A percentile compares a stretch with the other conserved stretches of the same genome.
Conservation (phyloP, 495 filamentous ascomycete species). For the Chaetomium cochliodes region DNA sequence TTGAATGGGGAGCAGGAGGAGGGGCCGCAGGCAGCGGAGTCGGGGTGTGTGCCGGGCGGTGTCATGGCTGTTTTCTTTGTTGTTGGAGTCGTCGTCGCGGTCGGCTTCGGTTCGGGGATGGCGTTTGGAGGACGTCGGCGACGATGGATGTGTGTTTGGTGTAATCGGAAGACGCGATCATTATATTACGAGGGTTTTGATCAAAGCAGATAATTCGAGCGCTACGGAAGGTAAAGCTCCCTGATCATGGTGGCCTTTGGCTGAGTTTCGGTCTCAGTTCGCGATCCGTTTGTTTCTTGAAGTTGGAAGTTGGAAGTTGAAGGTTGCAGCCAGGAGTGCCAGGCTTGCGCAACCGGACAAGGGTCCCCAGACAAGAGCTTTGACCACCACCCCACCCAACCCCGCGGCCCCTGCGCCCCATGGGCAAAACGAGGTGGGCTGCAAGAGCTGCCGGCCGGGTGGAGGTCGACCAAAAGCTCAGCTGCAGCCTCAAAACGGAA, state of each 20-base stretch:
- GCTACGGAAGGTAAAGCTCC: background rate
- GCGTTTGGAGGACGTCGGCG: background rate
- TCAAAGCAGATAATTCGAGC: background rate
- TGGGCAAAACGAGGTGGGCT: no score
- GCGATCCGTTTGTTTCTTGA: background rate
- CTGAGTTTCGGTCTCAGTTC: background rate
- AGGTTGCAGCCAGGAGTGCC: background rate
- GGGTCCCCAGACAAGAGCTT: background rate
- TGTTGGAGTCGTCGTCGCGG: background rate
- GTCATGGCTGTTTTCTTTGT: slow-evolving; percentile 12
- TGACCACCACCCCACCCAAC: background rate
- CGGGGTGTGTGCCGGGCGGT: background rate
- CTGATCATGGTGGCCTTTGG: slow-evolving; percentile 5
- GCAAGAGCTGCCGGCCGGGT: no score
- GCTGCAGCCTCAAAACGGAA: no score
- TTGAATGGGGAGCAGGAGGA: slow-evolving; percentile 30
- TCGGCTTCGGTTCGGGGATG: background rate
- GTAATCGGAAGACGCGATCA: slow-evolving; percentile 5
- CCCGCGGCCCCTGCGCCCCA: no score
- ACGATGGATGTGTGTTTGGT: background rate
- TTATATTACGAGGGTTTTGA: background rate
- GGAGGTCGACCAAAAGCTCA: no score
- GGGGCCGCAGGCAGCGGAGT: slow-evolving; percentile 32
- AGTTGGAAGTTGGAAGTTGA: background rate
- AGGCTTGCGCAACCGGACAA: background rate